These are phyloP conservation scores for Hymenotorrendiella dingleyae DNA, from an alignment of 2,329 filamentous ascomycete species.

Conservation along the genomic window DNA sequence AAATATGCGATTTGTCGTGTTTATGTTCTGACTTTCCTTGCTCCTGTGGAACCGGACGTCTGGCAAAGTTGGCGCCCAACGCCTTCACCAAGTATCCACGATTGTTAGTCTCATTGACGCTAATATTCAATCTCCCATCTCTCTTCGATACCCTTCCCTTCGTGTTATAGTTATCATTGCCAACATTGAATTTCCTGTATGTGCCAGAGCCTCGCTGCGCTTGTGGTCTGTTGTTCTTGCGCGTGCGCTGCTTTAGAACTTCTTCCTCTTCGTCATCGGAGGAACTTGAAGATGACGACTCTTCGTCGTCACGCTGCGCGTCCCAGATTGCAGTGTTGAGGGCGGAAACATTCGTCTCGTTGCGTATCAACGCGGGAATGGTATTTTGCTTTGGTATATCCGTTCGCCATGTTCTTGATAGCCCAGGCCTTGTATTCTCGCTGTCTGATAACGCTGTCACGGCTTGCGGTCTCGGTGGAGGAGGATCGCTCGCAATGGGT, in stretches of 20 bases:
- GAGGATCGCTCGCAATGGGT: not conserved
- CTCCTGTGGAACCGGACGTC: conserved; percentile 37
- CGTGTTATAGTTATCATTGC: conserved; percentile 59
- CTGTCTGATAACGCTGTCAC: not conserved
- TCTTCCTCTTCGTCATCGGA: conserved; percentile 20
- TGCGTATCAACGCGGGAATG: conserved; percentile 16
- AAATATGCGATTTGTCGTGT: conserved; percentile 27
- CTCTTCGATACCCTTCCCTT: conserved; percentile 58
- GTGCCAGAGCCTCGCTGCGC: no score
- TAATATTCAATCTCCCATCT: conserved; percentile 67
- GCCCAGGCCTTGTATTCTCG: conserved; percentile 7
- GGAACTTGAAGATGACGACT: conserved; percentile 14
- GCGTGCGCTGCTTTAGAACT: not conserved
- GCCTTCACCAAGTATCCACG: conserved; percentile 70
- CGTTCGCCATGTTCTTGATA: conserved; percentile 22
- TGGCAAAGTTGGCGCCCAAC: conserved; percentile 56
- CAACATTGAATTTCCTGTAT: conserved; percentile 52
- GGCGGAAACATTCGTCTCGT: conserved; percentile 21
- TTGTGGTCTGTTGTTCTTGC: no score
- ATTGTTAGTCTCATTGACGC: conserved; percentile 63
- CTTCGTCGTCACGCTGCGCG: conserved; percentile 2
- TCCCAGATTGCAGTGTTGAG: conserved; percentile 24
- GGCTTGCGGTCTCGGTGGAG: not conserved
- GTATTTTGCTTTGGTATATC: conserved; percentile 21
- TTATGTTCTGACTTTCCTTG: conserved; percentile 14